Evolutionary conservation across 1,284 basidiomycete genomes (phyloP).

Genomic region (Austropuccinia psidii): DNA sequence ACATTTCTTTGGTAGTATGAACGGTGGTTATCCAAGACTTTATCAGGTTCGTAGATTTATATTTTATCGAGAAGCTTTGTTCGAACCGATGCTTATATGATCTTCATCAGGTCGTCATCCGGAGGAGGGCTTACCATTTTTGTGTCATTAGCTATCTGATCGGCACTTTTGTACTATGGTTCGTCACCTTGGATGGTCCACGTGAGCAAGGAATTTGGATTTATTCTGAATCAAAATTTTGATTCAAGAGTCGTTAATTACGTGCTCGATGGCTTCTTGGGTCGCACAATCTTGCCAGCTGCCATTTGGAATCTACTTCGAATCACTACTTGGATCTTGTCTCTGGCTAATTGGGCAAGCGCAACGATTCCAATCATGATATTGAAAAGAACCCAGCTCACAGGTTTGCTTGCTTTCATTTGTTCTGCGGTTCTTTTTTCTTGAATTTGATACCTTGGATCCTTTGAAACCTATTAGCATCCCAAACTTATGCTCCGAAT

Average conservation of each 20-base stretch:
- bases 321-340: slow-evolving; percentile 25
- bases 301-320: slow-evolving; percentile 27
- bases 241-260: no score
- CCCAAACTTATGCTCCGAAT: not conserved
- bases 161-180: slow-evolving; percentile 1
- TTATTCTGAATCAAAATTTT: not conserved
- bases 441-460: not conserved
- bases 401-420: slow-evolving; percentile 1
- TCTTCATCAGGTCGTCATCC: slow-evolving; percentile 7
- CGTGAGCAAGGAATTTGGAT: slow-evolving; percentile 8
- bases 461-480: not conserved
- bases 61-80: no score
- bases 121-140: slow-evolving; percentile 30
- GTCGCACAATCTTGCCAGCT: not conserved
- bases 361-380: slow-evolving; percentile 32
- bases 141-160: slow-evolving; percentile 22
- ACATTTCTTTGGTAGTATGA: no score
- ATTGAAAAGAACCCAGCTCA: slow-evolving; percentile 22
- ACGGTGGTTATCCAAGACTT: no score
- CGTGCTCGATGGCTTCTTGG: no score
- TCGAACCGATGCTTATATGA: no score
- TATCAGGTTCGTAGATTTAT: no score
- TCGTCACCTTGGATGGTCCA: slow-evolving; percentile 17
- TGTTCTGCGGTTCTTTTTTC: not conserved
- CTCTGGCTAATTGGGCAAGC: slow-evolving; percentile 24